Evolutionary conservation across 176 grass and related monocot genomes (phyloP).

Genomic region (Carex parvula): DNA sequence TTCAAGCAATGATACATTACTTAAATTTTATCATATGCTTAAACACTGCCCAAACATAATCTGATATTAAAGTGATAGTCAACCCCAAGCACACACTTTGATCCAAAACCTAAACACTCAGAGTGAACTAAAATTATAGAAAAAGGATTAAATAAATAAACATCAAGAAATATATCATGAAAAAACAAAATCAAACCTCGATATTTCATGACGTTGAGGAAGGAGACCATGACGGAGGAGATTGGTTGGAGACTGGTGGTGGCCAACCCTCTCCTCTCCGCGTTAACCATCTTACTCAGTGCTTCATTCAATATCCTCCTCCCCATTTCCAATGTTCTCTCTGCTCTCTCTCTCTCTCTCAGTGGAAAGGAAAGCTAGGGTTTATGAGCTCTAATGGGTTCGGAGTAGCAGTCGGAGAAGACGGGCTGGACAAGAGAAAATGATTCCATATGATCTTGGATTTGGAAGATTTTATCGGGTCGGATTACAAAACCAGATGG

Average conservation of each 20-base stretch:
- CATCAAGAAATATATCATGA: background rate
- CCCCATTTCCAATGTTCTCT: conserved; percentile 42
- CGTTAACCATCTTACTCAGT: conserved; percentile 78
- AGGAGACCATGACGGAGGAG: conserved; percentile 82
- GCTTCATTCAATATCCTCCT: conserved; percentile 88
- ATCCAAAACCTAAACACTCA: background rate
- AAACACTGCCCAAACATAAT: background rate
- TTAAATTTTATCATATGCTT: background rate
- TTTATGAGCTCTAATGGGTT: background rate
- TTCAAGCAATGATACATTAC: background rate
- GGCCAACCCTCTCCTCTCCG: conserved; percentile 61
- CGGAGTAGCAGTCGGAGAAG: too few species aligned
- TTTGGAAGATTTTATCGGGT: too few species aligned
- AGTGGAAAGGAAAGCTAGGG: background rate
- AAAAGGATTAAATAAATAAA: background rate
- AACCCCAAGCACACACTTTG: background rate
- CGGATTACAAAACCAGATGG: background rate
- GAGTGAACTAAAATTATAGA: conserved; percentile 1
- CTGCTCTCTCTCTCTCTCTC: background rate
- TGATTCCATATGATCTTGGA: too few species aligned
- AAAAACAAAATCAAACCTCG: conserved; percentile 46
- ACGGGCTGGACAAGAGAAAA: too few species aligned
- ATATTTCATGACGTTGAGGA: conserved; percentile 95
- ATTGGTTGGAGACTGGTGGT: conserved; percentile 68
- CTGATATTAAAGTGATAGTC: background rate